Evolutionary conservation across 805 yeast genomes (phyloP).

Genomic region (Candida dendrica): DNA sequence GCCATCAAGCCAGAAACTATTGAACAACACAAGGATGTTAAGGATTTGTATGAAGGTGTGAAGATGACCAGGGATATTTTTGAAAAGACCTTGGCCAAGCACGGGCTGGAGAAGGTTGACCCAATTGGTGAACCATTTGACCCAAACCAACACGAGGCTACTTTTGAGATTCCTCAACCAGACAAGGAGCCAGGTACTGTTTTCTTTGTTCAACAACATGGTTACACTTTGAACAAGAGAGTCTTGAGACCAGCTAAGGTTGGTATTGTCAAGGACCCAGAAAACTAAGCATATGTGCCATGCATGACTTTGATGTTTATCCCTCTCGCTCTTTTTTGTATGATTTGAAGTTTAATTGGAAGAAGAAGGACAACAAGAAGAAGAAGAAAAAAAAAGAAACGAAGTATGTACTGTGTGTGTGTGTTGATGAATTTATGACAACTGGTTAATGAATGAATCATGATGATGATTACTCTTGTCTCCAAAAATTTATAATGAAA

Average conservation of each 20-base stretch:
- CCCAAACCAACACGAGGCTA: slow-evolving; percentile 48
- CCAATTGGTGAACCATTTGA: slow-evolving; percentile 43
- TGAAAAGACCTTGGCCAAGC: slow-evolving; percentile 40
- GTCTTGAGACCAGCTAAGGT: slow-evolving; percentile 54
- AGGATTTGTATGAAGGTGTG: slow-evolving; percentile 44
- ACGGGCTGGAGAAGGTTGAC: slow-evolving; percentile 42
- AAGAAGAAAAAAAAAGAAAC: too few relatives aligned
- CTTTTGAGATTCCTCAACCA: slow-evolving; percentile 45
- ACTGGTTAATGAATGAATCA: not conserved
- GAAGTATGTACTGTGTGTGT: too few relatives aligned
- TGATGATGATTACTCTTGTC: not conserved
- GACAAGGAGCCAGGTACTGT: slow-evolving; percentile 48
- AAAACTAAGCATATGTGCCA: slow-evolving; percentile 1
- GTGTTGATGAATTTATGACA: not conserved
- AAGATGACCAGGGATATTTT: slow-evolving; percentile 42
- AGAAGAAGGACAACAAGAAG: too few relatives aligned
- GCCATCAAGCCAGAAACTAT: slow-evolving; percentile 14
- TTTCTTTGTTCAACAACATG: slow-evolving; percentile 47
- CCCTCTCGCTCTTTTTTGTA: not conserved
- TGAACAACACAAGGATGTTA: slow-evolving; percentile 30
- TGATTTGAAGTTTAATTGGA: too few relatives aligned
- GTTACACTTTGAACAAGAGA: slow-evolving; percentile 43
- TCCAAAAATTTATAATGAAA: too few relatives aligned
- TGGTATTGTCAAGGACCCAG: slow-evolving; percentile 41
- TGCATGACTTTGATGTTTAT: not conserved